Percentiles rank a stretch among this genome's conserved stretches.
phyloP scores from a whole-genome alignment of 192 early-diverging fungal species.

The Backusella tarrabulga region DNA sequence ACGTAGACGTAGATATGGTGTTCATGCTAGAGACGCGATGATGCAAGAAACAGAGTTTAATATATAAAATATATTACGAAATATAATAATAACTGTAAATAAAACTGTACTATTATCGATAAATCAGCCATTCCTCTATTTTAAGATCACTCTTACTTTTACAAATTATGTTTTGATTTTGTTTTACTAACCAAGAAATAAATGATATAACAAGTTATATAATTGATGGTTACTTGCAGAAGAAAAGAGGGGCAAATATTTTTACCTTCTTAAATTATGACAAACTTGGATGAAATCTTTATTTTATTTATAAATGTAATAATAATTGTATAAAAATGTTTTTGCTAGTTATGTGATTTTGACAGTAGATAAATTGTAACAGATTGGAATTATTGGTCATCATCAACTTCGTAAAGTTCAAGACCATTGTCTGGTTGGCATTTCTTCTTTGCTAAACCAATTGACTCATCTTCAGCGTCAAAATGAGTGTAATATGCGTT shows the following conservation, averaged over 20 bases:
- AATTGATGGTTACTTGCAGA: no score
- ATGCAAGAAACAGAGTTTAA: background rate
- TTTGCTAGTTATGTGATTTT: background rate
- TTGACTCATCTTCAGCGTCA: constrained; percentile 21
- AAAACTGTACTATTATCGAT: background rate
- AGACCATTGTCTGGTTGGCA: constrained; percentile 13
- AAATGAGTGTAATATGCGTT: constrained; percentile 33
- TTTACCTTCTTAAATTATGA: no score
- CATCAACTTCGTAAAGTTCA: constrained; percentile 12
- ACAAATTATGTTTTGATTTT: background rate
- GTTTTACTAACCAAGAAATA: background rate
- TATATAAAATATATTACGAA: background rate
- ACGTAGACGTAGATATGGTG: constrained; percentile 44
- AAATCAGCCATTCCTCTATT: background rate
- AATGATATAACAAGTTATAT: background rate
- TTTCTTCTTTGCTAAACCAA: constrained; percentile 26
- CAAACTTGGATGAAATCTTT: background rate
- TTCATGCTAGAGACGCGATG: constrained; percentile 7
- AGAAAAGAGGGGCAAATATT: no score
- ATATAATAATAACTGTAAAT: background rate
- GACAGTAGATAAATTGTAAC: background rate
- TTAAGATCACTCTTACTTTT: background rate
- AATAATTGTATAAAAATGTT: background rate
- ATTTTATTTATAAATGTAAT: background rate
- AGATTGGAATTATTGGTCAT: background rate